phyloP scores from a whole-genome alignment of 305 asterid genomes.

The Plantago rigida region DNA sequence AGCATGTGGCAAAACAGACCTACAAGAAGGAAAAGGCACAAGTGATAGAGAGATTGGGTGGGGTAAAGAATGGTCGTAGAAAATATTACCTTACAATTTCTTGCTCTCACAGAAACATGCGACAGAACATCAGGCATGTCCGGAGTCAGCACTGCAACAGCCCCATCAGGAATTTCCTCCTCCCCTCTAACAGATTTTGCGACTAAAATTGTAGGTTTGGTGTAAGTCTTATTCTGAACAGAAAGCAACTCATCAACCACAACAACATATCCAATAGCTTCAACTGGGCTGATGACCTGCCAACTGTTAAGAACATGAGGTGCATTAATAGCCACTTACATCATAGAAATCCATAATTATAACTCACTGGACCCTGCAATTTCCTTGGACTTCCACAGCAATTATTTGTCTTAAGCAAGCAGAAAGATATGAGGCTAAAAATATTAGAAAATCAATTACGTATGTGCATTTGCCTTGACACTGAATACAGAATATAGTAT shows the following conservation, averaged over 20 bases:
- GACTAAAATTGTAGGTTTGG: slow-evolving; percentile 77
- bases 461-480: slow-evolving; percentile 12
- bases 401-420: too few relatives aligned
- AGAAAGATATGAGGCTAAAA: too few relatives aligned
- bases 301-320: slow-evolving; percentile 52
- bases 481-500: slow-evolving; percentile 3
- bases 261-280: slow-evolving; percentile 85
- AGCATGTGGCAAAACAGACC: slow-evolving; percentile 99
- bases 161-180: slow-evolving; percentile 98
- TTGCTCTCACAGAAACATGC: slow-evolving; percentile 98
- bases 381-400: too few relatives aligned
- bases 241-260: slow-evolving; percentile 88
- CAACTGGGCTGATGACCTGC: slow-evolving; percentile 99
- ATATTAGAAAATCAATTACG: not conserved
- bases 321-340: slow-evolving; percentile 23
- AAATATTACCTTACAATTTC: slow-evolving; percentile 81
- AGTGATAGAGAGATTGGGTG: not conserved
- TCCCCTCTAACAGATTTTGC: slow-evolving; percentile 92
- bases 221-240: slow-evolving; percentile 71
- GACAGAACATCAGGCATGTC: slow-evolving; percentile 99
- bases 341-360: slow-evolving; percentile 17
- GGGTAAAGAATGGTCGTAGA: not conserved
- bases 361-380: not conserved
- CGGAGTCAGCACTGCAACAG: slow-evolving; percentile 85
- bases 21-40: slow-evolving; percentile 27